phyloP scores from a whole-genome alignment of 495 filamentous ascomycete species.

The Thozetella sp. region DNA sequence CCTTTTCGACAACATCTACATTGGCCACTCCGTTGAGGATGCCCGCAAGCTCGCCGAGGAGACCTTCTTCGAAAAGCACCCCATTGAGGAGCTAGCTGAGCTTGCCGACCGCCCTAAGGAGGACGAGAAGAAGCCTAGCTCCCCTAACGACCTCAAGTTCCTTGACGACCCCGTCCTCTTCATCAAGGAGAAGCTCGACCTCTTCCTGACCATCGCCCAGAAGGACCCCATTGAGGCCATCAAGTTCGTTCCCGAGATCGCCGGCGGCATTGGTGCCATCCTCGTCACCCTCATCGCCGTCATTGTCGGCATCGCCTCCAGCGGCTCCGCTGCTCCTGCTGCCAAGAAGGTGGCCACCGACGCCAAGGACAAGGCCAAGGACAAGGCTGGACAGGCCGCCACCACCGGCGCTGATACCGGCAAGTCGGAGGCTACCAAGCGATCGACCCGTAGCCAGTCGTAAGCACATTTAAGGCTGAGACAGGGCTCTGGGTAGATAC shows the following conservation, averaged over 20 bases:
- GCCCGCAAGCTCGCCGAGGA: slow-evolving; percentile 88
- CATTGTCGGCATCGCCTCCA: slow-evolving; percentile 55
- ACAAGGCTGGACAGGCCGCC: slow-evolving; percentile 74
- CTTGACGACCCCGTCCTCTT: slow-evolving; percentile 88
- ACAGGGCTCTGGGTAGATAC: neutral
- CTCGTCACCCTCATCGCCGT: slow-evolving; percentile 69
- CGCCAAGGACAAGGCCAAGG: slow-evolving; percentile 74
- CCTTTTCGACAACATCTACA: slow-evolving; percentile 99
- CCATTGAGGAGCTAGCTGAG: slow-evolving; percentile 82
- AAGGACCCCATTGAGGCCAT: slow-evolving; percentile 87
- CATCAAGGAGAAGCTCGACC: slow-evolving; percentile 88
- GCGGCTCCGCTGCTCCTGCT: slow-evolving; percentile 38
- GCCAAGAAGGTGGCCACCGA: slow-evolving; percentile 64
- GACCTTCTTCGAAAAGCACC: slow-evolving; percentile 91
- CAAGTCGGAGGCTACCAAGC: slow-evolving; percentile 63
- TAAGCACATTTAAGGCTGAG: no score
- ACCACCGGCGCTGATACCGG: slow-evolving; percentile 65
- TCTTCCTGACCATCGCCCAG: slow-evolving; percentile 84
- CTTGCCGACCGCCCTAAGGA: slow-evolving; percentile 80
- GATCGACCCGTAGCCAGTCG: slow-evolving; percentile 46
- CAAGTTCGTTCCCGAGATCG: slow-evolving; percentile 90
- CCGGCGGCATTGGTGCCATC: slow-evolving; percentile 73
- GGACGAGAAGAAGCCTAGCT: slow-evolving; percentile 59
- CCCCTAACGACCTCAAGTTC: slow-evolving; percentile 81
- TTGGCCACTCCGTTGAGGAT: slow-evolving; percentile 95